These are phyloP conservation scores for Raffaelea arxii DNA, from an alignment of 2,329 filamentous ascomycete species.

Conservation along the genomic window DNA sequence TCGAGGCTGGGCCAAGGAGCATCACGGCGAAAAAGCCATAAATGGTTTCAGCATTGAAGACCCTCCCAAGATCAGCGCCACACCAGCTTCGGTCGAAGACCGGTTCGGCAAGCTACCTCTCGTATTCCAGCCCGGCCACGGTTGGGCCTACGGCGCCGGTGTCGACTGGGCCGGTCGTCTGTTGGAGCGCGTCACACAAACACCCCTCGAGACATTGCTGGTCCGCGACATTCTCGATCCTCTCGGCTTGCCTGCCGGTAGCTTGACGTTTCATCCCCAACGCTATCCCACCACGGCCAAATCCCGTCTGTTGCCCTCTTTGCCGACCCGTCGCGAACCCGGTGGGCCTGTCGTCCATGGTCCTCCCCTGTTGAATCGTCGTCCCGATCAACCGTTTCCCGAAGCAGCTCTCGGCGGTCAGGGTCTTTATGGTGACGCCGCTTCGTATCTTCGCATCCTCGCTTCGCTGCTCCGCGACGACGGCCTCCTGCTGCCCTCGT, in stretches of 20 bases:
- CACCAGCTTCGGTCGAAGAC: constrained; percentile 6
- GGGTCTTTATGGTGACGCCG: constrained; percentile 23
- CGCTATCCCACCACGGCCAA: constrained; percentile 8
- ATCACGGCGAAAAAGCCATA: not conserved
- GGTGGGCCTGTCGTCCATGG: constrained; percentile 9
- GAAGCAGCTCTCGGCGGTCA: constrained; percentile 20
- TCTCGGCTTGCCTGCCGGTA: constrained; percentile 10
- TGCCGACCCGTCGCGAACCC: constrained; percentile 10
- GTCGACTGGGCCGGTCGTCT: constrained; percentile 13
- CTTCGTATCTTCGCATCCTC: constrained; percentile 34
- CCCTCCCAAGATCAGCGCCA: not conserved
- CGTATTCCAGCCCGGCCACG: constrained; percentile 11
- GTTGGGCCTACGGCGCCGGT: constrained; percentile 13
- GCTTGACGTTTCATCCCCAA: constrained; percentile 10
- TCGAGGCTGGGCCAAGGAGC: not conserved
- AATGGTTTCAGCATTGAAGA: not conserved
- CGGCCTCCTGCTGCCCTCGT: constrained; percentile 31
- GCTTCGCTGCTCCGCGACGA: constrained; percentile 38
- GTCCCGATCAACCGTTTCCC: too few species aligned
- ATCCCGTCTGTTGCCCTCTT: constrained; percentile 8
- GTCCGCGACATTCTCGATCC: constrained; percentile 9
- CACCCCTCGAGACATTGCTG: constrained; percentile 10
- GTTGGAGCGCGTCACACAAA: constrained; percentile 7
- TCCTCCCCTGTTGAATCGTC: not conserved
- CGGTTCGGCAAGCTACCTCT: constrained; percentile 10